A percentile compares a stretch with the other conserved stretches of the same genome.
Conservation (phyloP, 345 rosid species). For the Ceriops zippeliana region DNA sequence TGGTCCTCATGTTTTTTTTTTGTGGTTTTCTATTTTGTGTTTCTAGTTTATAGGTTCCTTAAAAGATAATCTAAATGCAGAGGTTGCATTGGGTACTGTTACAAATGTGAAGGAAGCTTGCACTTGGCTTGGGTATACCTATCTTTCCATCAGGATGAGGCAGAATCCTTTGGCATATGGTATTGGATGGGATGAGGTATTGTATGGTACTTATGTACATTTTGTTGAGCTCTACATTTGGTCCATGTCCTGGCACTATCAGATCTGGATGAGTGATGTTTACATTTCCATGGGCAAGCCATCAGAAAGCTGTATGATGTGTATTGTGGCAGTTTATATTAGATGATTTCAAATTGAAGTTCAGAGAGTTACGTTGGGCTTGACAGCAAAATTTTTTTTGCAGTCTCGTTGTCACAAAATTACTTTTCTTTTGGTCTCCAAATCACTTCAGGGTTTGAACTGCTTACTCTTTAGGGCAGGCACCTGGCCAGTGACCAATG, state of each 20-base stretch:
- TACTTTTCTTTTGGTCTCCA: too few species aligned
- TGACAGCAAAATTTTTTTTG: too few species aligned
- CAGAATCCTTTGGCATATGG: conserved; percentile 96
- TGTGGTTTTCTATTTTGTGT: conserved; percentile 4
- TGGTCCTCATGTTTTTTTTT: conserved; percentile 1
- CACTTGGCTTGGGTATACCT: conserved; percentile 97
- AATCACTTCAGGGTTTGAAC: too few species aligned
- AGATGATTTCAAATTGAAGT: too few species aligned
- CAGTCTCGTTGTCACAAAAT: too few species aligned
- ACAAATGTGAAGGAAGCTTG: conserved; percentile 99
- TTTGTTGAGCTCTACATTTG: too few species aligned
- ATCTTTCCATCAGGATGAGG: conserved; percentile 93
- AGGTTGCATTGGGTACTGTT: conserved; percentile 96
- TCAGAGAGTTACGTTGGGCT: too few species aligned
- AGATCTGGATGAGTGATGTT: background rate
- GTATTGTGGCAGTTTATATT: too few species aligned
- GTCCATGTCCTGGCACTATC: background rate
- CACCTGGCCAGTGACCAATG: too few species aligned
- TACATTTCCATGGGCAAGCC: too few species aligned
- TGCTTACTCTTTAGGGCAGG: too few species aligned
- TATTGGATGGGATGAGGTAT: conserved; percentile 98
- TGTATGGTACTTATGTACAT: background rate
- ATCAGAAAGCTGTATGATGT: too few species aligned
- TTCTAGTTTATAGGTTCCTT: conserved; percentile 88
- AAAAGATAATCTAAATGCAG: conserved; percentile 93